Base-by-base conservation (phyloP, 2,329 filamentous ascomycete species). In the Gaeumannomyces sp. region DNA sequence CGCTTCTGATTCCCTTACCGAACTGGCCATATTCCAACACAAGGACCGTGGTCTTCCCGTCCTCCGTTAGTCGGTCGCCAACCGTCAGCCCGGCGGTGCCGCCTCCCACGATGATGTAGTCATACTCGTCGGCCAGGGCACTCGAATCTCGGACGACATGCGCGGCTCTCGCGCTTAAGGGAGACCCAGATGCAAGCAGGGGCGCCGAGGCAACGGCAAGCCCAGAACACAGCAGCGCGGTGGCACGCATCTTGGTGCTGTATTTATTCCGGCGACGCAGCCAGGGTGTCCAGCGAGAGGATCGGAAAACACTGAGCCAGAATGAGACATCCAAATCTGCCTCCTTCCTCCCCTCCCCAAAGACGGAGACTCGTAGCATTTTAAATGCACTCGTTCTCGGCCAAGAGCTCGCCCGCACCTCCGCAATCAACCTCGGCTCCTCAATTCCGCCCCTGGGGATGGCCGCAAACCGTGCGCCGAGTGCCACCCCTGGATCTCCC, bases 21-120 rank as follows among this genome's bases (percentile, higher is more conserved):
- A 68, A 61, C 4, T 62, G 63, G n/a, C 69, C 70, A 53, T 67
- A 68, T 61, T 71, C 69, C 56, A 71, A 64, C 11, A 72, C 70
- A 16, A 70, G 65, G 28, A 70, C 70, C 3, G 66, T 65, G 11
- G 53, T 65, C 35, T 66, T 65, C 19, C 65, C 60, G 59, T 71
- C 67, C 35, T 70, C 68, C 10, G 66, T 70, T 11, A 70, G 69
- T 6, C 70, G 70, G 38, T 69, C 68, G 1, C 68, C 70, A 6
- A 71, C 66, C 2, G 69, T 69, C 22, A 71, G 63, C 2, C 70
- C 70, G 6, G 69, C 66, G 3, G 68, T 70, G 38, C 70, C 70
- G 31, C 70, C 70, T 22, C 70, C 70, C 13, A 68, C 61, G 13
- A 71, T 60, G 27, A 70, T 62, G 62, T 68, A 70, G 64, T 70